Percentiles rank a stretch among this genome's conserved stretches.
These are phyloP conservation scores for Delitschia confertaspora DNA, from an alignment of 495 filamentous ascomycete genomes.

Conservation along the genomic window DNA sequence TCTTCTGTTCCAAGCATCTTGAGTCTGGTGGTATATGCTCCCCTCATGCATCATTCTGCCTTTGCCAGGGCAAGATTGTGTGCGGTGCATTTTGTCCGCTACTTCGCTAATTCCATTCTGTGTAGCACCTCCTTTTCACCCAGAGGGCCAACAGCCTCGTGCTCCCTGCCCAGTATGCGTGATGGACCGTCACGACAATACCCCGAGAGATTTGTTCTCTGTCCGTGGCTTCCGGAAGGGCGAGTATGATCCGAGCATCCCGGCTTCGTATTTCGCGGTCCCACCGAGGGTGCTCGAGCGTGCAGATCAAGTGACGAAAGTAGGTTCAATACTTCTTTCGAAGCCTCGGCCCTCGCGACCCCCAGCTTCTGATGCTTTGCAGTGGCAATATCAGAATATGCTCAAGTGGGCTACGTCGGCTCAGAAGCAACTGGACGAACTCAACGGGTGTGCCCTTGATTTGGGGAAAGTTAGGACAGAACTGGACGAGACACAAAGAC, in stretches of 20 bases:
- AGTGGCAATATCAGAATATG: too few species aligned
- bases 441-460: constrained; percentile 31
- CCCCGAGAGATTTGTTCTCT: constrained; percentile 34
- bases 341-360: not conserved
- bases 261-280: constrained; percentile 32
- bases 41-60: not conserved
- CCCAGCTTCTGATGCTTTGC: not conserved
- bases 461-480: constrained; percentile 6
- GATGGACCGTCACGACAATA: constrained; percentile 29
- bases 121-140: constrained; percentile 38
- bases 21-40: constrained; percentile 35
- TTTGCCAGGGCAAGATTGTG: too few species aligned
- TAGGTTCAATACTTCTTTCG: constrained; percentile 31
- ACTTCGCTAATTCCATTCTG: too few species aligned
- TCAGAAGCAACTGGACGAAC: constrained; percentile 39
- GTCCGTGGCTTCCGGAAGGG: constrained; percentile 34
- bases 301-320: constrained; percentile 30
- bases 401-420: not conserved
- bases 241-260: constrained; percentile 37
- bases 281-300: constrained; percentile 34
- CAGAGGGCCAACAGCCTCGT: constrained; percentile 30
- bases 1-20: constrained; percentile 40
- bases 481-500: not conserved
- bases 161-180: constrained; percentile 39
- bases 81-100: too few species aligned